Conservation (phyloP, 306 rosid species). For the Crataegus laevigata region DNA sequence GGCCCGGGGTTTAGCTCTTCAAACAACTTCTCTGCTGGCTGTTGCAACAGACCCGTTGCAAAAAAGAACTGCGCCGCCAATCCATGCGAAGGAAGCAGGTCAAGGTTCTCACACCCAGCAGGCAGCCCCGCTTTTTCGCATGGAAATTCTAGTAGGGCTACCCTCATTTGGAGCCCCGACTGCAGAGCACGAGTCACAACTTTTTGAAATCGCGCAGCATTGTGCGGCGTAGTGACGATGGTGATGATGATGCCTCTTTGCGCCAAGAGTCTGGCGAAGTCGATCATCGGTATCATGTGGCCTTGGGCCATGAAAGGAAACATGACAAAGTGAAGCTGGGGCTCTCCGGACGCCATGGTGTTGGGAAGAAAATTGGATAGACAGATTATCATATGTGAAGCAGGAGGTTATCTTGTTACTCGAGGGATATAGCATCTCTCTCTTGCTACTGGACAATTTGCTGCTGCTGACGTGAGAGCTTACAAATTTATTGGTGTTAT, state of each 20-base stretch:
- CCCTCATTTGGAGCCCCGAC: constrained; percentile 8
- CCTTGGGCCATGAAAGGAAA: constrained; percentile 26
- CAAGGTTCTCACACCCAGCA: constrained; percentile 27
- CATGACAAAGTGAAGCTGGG: constrained; percentile 16
- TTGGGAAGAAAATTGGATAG: too few relatives aligned
- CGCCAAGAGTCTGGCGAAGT: constrained; percentile 24
- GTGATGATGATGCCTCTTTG: constrained; percentile 11
- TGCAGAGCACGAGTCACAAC: background rate
- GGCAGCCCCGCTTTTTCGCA: constrained; percentile 18
- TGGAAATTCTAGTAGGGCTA: constrained; percentile 13
- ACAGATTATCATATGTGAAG: background rate
- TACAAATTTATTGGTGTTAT: background rate
- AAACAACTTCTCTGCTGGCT: constrained; percentile 24
- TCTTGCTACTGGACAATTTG: background rate
- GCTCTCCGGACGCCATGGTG: background rate
- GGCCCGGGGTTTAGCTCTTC: constrained; percentile 24
- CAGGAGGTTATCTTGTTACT: background rate
- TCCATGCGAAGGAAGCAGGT: constrained; percentile 23
- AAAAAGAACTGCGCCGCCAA: constrained; percentile 9
- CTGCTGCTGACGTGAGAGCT: background rate
- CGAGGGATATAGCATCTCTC: background rate
- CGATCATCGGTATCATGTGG: constrained; percentile 30
- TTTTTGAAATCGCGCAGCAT: constrained; percentile 6
- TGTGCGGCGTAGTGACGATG: constrained; percentile 25
- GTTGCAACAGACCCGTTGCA: constrained; percentile 12